Conservation (phyloP, 2,329 filamentous ascomycete species). For the Ophidiomyces ophidiicola region DNA sequence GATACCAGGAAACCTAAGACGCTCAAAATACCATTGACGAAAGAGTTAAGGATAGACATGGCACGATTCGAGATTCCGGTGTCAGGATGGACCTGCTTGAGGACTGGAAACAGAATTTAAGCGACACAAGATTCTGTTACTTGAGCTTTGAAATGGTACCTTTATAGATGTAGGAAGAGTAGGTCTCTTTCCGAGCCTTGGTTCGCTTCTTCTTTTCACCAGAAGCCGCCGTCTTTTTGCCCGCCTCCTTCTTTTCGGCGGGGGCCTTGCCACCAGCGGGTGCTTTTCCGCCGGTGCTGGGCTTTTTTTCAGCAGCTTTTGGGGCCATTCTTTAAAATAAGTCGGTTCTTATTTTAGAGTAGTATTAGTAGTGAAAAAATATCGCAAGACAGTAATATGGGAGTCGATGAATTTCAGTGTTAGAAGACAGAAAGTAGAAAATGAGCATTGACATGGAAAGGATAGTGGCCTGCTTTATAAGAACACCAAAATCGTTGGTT, state of each 20-base stretch:
- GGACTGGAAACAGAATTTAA: no score
- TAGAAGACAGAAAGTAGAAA: constrained; percentile 22
- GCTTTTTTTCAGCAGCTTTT: constrained; percentile 98
- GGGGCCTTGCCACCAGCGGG: constrained; percentile 61
- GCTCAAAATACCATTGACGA: constrained; percentile 73
- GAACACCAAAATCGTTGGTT: constrained; percentile 30
- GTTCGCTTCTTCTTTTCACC: constrained; percentile 99
- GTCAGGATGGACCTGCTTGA: constrained; percentile 99
- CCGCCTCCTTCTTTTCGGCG: constrained; percentile 98
- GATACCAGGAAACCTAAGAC: constrained; percentile 16
- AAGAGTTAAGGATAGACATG: constrained; percentile 99
- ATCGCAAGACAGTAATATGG: constrained; percentile 16
- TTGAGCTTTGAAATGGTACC: constrained; percentile 45
- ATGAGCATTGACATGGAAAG: constrained; percentile 18
- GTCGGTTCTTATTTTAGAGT: constrained; percentile 8
- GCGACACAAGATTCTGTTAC: neutral
- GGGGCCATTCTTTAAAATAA: constrained; percentile 64
- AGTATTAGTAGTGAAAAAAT: constrained; percentile 6
- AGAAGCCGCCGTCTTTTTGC: constrained; percentile 93
- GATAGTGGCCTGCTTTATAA: constrained; percentile 36
- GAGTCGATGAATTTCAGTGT: constrained; percentile 27
- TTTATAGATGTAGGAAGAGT: constrained; percentile 99
- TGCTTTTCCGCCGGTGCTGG: constrained; percentile 84
- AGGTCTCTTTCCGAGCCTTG: constrained; percentile 99
- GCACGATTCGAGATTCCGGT: constrained; percentile 99